Evolutionary conservation across 2,329 filamentous ascomycete species (phyloP).

Genomic region (Xylaria hypoxylon): DNA sequence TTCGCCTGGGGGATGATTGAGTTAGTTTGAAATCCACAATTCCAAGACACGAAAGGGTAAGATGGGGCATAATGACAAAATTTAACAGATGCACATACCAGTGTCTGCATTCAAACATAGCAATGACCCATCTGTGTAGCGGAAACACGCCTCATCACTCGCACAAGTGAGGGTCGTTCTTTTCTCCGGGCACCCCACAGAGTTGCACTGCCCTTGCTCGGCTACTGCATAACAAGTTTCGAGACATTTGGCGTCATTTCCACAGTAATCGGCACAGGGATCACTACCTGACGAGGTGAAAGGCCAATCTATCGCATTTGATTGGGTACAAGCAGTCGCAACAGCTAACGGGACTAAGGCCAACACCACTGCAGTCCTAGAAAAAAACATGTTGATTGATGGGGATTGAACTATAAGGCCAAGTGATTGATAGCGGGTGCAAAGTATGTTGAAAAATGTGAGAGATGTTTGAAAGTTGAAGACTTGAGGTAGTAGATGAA

Average conservation of each 20-base stretch:
- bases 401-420: not conserved
- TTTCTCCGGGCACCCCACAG: constrained; percentile 8
- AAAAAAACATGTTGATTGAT: constrained; percentile 7
- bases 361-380: not conserved
- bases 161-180: constrained; percentile 3
- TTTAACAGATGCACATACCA: not conserved
- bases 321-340: constrained; percentile 11
- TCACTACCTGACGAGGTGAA: not conserved
- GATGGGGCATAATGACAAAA: not conserved
- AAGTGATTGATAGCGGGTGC: not conserved
- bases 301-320: constrained; percentile 18
- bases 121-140: constrained; percentile 8
- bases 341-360: constrained; percentile 3
- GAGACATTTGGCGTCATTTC: not conserved
- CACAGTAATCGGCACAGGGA: constrained; percentile 9
- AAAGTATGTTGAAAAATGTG: not conserved
- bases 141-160: constrained; percentile 14
- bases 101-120: constrained; percentile 7
- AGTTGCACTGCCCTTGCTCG: constrained; percentile 11
- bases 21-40: not conserved
- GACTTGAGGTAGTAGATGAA: too few species aligned
- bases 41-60: too few species aligned
- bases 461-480: too few species aligned
- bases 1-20: not conserved
- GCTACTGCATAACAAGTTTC: constrained; percentile 1